Conservation (phyloP, 2,329 filamentous ascomycete species). For the Colletotrichum liaoningense region DNA sequence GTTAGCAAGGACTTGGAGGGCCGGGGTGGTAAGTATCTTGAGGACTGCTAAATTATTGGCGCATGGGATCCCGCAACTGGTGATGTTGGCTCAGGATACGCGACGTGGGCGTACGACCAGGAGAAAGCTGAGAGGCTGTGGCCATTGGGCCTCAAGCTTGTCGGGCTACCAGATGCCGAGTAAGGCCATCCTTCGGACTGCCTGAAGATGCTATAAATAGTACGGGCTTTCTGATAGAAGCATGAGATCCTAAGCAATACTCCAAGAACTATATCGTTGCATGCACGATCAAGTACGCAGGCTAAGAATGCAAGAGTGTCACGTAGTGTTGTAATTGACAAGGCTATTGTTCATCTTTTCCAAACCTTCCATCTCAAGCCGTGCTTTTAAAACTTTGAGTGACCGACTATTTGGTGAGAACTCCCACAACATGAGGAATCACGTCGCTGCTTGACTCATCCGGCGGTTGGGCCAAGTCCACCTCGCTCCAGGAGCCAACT, state of each 20-base stretch:
- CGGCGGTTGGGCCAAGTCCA: background rate
- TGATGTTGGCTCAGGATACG: constrained; percentile 28
- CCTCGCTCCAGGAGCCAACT: background rate
- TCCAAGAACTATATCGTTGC: too few species aligned
- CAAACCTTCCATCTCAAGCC: too few species aligned
- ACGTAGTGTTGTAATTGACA: too few species aligned
- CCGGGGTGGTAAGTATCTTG: constrained; percentile 51
- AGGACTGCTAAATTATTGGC: background rate
- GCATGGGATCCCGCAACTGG: background rate
- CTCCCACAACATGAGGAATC: constrained; percentile 6
- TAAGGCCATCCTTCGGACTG: too few species aligned
- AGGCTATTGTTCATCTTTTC: too few species aligned
- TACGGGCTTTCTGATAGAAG: too few species aligned
- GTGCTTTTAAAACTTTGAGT: too few species aligned
- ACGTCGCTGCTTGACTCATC: constrained; percentile 3
- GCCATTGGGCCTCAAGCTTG: background rate
- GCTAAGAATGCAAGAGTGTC: too few species aligned
- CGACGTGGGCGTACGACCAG: constrained; percentile 34
- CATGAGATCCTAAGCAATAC: too few species aligned
- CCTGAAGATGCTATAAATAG: too few species aligned
- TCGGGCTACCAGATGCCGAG: background rate
- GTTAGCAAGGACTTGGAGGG: constrained; percentile 49
- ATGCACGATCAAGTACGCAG: too few species aligned
- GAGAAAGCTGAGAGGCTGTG: background rate
- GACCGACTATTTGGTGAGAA: background rate